Evolutionary conservation across 306 rosid species (phyloP), one percentile per base, ranked within the genome.

Genomic region (Cajanus cajan): DNA sequence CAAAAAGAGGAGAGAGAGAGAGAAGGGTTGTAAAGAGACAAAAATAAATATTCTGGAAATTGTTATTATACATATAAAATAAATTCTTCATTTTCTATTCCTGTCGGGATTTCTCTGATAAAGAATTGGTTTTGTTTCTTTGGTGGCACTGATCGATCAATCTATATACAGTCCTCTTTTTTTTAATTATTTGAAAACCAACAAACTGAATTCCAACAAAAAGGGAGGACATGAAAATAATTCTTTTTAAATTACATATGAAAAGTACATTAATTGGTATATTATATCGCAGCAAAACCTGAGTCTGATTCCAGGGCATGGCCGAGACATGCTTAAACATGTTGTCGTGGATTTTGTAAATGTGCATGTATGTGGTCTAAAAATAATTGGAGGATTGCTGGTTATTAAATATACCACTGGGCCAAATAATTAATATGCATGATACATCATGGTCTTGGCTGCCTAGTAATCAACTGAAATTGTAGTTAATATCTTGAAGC

Each of bases 291-390:
- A 40, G 39, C 33, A 22, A 71, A 69, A 75, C 45, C 61, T 34
- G 79, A 70, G 31, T 80, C 25, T 75, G 71, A 76, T 52, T 77
- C 82, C 82, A 84, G 40, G 82, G 77, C 79, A 69, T 62, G 71
- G 71, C 71, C 68, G 19, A 69, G 66, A 76, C 82, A 84, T 84
- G 79, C 33, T 75, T 16, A 51, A 62, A 84, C 84, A 76, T 84
- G 84, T 74, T 44, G 52, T 58, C 2, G 13, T 12, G 19, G 63
- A 39, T 34, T 15, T 50, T 84, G 21, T 4, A 15, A 52, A n/a
- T 59, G 62, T 74, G 74, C 78, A 79, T 74, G 78, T 31, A 39
- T 64, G 31, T 68, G 80, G 73, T 74, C 84, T 37, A 33, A 74
- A 50, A 39, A 33, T 68, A 58, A 59, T 79, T 68, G 73, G 19